Base-by-base conservation (phyloP, 2,329 filamentous ascomycete species). In the Capronia americana region DNA sequence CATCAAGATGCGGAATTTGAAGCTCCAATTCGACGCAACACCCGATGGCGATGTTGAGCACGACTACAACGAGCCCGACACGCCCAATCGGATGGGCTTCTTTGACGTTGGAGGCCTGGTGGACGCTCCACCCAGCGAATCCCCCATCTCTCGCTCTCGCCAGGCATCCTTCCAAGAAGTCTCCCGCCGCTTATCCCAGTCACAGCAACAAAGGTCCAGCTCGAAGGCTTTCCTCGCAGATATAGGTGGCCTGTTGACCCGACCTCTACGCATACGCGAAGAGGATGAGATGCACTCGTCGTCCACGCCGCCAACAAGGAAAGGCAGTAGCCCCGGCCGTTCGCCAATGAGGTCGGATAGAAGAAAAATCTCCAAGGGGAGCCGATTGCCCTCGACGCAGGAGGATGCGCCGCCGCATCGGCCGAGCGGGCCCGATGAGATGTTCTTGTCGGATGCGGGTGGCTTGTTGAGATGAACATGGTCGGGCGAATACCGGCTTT, bases 71-170 rank as follows among this genome's bases (percentile, higher is more conserved):
- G 69, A 70, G 53, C 64, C 68, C 12, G 66, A 68, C 51, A 70
- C 61, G 6, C 68, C 69, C n/a, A 72, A 64, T 41, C 83, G 85
- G 55, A 87, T 95, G 4, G 92, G 91, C 0, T 94, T 97, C 76
- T 93, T 94, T 73, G 93, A 97, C 71, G 89, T 93, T 0, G 92
- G 92, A 24, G 92, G 91, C 0, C 79, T 96, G 0, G 80, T 96
- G 0, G 87, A 89, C 4, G 34, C 69, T 56, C 41, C 69, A 28
- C 26, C 62, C 46, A 20, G 51, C 57, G 75, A 67, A 76, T 72
- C 58, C 72, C 73, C 28, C 71, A 75, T 17, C 75, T 79, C 11
- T 74, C 78, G 54, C 12, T 71, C 68, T 8, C 69, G 63, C 24
- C 67, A 72, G 38, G 57, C 69, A n/a, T 71, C 71, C 2, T 34